These are phyloP conservation scores for Amaranthus tricolor DNA, from an alignment of 179 eudicot species.

Conservation along the genomic window DNA sequence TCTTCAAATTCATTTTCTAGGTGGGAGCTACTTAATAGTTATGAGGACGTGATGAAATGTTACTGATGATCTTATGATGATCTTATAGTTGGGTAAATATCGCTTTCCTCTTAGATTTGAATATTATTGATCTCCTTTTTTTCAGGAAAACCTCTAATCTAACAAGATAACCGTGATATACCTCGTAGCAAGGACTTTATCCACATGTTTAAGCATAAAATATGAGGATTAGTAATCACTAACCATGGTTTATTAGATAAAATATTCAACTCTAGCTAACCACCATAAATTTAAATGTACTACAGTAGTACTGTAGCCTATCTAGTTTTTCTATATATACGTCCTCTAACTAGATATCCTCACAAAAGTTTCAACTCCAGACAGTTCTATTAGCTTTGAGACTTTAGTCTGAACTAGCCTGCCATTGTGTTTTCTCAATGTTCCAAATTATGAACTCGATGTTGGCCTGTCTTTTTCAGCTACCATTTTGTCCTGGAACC, in stretches of 20 bases:
- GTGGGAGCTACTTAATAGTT: too few species aligned
- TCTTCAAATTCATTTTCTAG: too few species aligned
- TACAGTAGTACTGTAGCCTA: constrained; percentile 1
- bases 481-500: constrained; percentile 25
- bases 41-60: too few species aligned
- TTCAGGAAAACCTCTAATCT: not conserved
- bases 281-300: constrained; percentile 14
- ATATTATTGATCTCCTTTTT: not conserved
- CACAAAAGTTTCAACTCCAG: constrained; percentile 17
- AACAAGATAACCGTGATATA: constrained; percentile 1
- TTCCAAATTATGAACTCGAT: constrained; percentile 25
- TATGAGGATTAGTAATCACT: not conserved
- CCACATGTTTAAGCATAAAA: constrained; percentile 10
- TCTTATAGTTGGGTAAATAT: not conserved
- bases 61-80: not conserved
- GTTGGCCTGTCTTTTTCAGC: constrained; percentile 21
- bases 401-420: not conserved
- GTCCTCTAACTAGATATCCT: constrained; percentile 19
- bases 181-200: constrained; percentile 11
- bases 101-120: constrained; percentile 14
- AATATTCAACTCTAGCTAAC: constrained; percentile 13
- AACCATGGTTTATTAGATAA: constrained; percentile 15
- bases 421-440: constrained; percentile 6
- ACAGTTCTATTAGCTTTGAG: constrained; percentile 17
- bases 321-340: constrained; percentile 21